Base-by-base conservation (phyloP, 306 rosid species). In the Vigna hirtella region DNA sequence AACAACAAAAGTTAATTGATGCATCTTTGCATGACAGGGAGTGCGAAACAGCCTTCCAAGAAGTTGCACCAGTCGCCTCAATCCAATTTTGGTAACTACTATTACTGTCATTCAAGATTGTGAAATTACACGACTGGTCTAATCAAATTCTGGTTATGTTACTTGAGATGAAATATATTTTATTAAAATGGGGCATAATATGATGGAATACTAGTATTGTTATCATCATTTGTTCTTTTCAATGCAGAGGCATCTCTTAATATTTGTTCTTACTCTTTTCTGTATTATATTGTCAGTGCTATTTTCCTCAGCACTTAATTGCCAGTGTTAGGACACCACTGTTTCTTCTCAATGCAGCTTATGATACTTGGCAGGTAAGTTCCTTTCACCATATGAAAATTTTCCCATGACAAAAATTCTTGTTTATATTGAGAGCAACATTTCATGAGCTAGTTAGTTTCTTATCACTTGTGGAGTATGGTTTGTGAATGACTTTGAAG, bases 281-380 rank as follows among this genome's bases (percentile, higher is more conserved):
- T 13, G 6, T 42, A 45, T 24, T 66, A 4, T 66, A 3, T 75
- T 79, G 40, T 36, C 86, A 93, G 97, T 93, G 98, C 86, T 91
- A 90, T 81, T 91, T 91, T 74, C 97, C 98, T 71, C 93, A 91
- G 83, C 84, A 86, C 83, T 57, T 87, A 84, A 85, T 93, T 71
- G 87, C 90, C 73, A 78, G 87, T 68, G 83, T 93, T 18, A 86
- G 86, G 86, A 90, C 98, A 5, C 97, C 98, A 12, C 73, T 93
- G 71, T 93, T 91, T 87, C 90, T 93, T 82, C 88, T 93, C 48
- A 93, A 93, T 75, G 88, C 96, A 78, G 98, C 97, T 66, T 91
- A 93, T 82, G 98, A 93, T 83, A 87, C 90, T 24, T 93, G 97
- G 98, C 98, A 93, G 93, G 98, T 90, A 89, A 83, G 18, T 58